Conservation (phyloP, 2,329 filamentous ascomycete species). For the Fusarium temperatum region DNA sequence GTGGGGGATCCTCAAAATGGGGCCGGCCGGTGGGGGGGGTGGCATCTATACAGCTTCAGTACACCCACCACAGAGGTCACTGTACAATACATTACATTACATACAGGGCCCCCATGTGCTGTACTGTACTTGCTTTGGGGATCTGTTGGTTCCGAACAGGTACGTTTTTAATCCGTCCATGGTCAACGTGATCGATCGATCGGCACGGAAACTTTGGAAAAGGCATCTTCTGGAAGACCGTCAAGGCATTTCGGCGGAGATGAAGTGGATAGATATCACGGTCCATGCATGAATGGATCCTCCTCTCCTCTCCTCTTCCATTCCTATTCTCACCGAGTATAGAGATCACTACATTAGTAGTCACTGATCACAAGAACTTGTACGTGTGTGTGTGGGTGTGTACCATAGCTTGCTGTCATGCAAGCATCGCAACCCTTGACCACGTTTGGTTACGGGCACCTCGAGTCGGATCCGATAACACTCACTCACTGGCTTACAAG, state of each 20-base stretch:
- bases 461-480: conserved; percentile 12
- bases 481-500: not conserved
- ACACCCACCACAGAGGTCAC: not conserved
- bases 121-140: not conserved
- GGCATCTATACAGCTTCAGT: not conserved
- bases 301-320: not conserved
- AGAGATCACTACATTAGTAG: not conserved
- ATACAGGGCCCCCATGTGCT: not conserved
- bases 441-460: not conserved
- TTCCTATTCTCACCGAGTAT: not conserved
- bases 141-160: not conserved
- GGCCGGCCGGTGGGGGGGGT: conserved; percentile 26
- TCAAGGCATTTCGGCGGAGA: not conserved
- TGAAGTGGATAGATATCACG: not conserved
- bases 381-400: not conserved
- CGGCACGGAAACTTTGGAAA: not conserved
- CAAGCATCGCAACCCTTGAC: not conserved
- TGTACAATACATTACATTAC: not conserved
- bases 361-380: not conserved
- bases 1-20: conserved; percentile 17
- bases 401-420: not conserved
- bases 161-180: not conserved
- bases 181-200: conserved; percentile 27
- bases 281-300: not conserved
- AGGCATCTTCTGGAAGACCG: not conserved